Conservation (phyloP, 139 green algal genomes). For the Chlamydomonas sp. region DNA sequence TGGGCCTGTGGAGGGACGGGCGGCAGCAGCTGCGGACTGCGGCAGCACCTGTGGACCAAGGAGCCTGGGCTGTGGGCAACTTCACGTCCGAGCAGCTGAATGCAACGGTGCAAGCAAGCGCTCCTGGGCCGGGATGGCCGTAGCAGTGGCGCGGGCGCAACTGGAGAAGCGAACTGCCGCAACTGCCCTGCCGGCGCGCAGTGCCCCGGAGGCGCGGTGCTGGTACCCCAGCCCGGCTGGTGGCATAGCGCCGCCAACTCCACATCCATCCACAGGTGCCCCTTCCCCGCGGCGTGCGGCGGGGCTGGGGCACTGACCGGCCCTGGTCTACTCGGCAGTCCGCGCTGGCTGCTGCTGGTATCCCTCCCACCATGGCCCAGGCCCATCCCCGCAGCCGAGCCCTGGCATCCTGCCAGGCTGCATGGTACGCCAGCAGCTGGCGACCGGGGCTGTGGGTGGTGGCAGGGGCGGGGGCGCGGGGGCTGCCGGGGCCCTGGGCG, state of each 20-base stretch:
- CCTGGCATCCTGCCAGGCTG: background rate
- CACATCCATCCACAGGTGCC: conserved; percentile 8
- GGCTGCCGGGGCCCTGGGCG: no score
- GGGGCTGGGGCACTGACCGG: background rate
- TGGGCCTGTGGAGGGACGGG: conserved; percentile 2
- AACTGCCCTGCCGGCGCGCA: background rate
- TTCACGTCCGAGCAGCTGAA: no score
- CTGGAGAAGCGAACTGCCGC: background rate
- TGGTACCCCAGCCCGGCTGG: conserved; percentile 2
- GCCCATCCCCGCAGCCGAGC: background rate
- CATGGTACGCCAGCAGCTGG: background rate
- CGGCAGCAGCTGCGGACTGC: background rate
- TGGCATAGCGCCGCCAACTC: conserved; percentile 30
- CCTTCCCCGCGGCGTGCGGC: conserved; percentile 21
- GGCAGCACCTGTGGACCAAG: no score
- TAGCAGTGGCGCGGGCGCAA: background rate
- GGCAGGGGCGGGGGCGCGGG: no score
- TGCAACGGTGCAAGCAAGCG: no score
- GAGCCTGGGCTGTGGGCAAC: no score
- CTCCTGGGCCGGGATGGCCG: no score
- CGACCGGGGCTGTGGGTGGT: no score
- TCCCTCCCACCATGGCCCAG: background rate
- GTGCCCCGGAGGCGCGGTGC: background rate
- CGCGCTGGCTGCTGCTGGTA: background rate
- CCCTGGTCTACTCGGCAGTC: no score